Conservation (phyloP, 1,284 basidiomycete genomes). For the Pyrrhoderma lamaoense region DNA sequence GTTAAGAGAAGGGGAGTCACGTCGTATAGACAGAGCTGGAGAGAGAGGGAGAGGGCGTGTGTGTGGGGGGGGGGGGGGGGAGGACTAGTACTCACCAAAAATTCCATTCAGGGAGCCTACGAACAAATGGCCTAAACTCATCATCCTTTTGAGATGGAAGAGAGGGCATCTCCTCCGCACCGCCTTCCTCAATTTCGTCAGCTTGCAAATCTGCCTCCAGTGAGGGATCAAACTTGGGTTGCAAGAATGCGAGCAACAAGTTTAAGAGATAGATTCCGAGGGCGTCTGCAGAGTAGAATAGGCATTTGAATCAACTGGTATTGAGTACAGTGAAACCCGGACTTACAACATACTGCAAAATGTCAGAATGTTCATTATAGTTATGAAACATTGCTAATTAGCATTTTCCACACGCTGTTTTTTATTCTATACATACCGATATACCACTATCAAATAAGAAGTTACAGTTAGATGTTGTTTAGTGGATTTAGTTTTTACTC, state of each 20-base stretch:
- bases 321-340: not conserved
- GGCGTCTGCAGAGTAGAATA: slow-evolving; percentile 49
- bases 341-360: slow-evolving; percentile 62
- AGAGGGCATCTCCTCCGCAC: slow-evolving; percentile 34
- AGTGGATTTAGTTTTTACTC: slow-evolving; percentile 31
- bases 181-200: slow-evolving; percentile 93
- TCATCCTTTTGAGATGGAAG: slow-evolving; percentile 70
- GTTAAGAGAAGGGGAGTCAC: too few species aligned
- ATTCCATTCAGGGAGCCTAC: slow-evolving; percentile 93
- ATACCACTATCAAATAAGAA: slow-evolving; percentile 66
- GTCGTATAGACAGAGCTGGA: too few species aligned
- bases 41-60: too few species aligned
- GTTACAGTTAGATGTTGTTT: slow-evolving; percentile 1
- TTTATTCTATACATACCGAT: slow-evolving; percentile 51
- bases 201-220: slow-evolving; percentile 89
- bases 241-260: slow-evolving; percentile 81
- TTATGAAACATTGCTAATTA: slow-evolving; percentile 18
- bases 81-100: slow-evolving; percentile 76
- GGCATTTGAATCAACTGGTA: not conserved
- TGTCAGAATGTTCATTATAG: slow-evolving; percentile 17
- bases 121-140: slow-evolving; percentile 95
- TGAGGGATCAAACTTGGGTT: slow-evolving; percentile 95
- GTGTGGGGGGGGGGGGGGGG: too few species aligned
- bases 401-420: not conserved
- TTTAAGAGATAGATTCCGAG: slow-evolving; percentile 92